Base-by-base conservation (phyloP, 768 basidiomycete genomes). In the Crucibulum laeve region DNA sequence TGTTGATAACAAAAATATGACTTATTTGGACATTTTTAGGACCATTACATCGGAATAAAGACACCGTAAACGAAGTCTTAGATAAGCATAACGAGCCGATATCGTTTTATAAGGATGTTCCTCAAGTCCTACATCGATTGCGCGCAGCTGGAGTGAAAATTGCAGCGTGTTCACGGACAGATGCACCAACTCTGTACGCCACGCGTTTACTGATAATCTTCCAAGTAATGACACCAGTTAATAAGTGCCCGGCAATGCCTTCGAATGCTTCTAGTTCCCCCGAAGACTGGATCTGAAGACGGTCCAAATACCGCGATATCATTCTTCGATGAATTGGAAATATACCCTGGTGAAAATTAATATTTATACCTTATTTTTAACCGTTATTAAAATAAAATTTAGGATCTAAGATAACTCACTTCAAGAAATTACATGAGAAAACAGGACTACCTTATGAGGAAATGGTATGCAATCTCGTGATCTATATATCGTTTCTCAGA, bases 331-430 rank as follows among this genome's bases (percentile, higher is more conserved):
- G 75, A 87, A 45, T 50, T 78, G 35, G 84, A 89, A 54, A 86
- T 90, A 60, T 89, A 84, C 55, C 84, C 84, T 19, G 82, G 80
- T 78, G 48, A 17, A 58, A 54, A 8, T 13, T 32, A 4, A 3
- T 32, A 19, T 23, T 26, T 2, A 22, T 17, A 4, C 18, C n/a
- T 38, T 4, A 33, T 7, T 39, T 28, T 40, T 10, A 11, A 14
- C 25, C 15, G n/a, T 17, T 32, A 38, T 5, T 14, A 23, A n/a
- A n/a, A 5, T 24, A 11, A n/a, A n/a, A n/a, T 33, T 14, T 24
- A 82, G 84, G 86, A 13, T 89, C 89, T 18, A 93, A 94, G 65
- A 65, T 91, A 14, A 73, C 74, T 3, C 91, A 93, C 56, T 94
- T 94, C 68, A 80, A 76, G 57, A 71, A 76, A 36, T 55, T 93